Conservation (phyloP, 2,329 filamentous ascomycete species). For the Cladorrhinum sp. region DNA sequence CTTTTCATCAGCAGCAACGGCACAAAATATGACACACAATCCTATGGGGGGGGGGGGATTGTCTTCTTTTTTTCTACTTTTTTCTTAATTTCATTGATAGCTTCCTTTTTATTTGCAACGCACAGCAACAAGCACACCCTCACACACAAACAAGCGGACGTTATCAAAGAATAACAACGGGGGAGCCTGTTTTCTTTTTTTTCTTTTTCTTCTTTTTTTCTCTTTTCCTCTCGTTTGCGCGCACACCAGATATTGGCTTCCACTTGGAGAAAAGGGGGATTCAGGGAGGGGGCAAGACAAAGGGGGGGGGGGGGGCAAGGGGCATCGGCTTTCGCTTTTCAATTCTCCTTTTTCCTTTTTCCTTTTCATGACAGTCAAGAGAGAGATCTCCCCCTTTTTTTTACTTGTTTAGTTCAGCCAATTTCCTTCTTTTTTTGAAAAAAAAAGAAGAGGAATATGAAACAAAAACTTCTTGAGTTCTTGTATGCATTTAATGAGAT, state of each 20-base stretch:
- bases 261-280: neutral
- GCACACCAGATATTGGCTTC: neutral
- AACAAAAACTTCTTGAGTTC: neutral
- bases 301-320: too few species aligned
- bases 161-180: neutral
- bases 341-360: neutral
- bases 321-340: neutral
- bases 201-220: neutral
- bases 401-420: neutral
- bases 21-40: neutral
- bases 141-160: neutral
- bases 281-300: neutral
- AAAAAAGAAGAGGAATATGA: neutral
- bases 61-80: neutral
- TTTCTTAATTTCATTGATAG: neutral
- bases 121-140: neutral
- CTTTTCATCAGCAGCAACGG: neutral
- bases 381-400: neutral
- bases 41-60: neutral
- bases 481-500: neutral
- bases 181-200: neutral
- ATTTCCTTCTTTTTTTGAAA: neutral
- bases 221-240: too few species aligned
- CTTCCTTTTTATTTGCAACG: neutral
- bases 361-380: conserved; percentile 4